Base-by-base conservation (phyloP, 371 early-diverging fungal species). In the Mucor sp. region DNA sequence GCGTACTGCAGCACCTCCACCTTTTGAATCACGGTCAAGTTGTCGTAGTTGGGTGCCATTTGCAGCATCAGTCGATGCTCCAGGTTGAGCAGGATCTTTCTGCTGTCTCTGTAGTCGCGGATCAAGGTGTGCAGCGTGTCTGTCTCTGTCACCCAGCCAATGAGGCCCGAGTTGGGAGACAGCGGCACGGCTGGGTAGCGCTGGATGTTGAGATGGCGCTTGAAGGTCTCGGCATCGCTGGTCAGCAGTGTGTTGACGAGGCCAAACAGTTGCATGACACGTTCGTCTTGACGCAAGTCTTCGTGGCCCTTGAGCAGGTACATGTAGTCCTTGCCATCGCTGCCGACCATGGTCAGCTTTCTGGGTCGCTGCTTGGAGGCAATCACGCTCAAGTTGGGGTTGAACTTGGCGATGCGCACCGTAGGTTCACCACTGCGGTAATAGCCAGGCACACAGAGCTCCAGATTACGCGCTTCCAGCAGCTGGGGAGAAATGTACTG, bases 261-360 rank as follows among this genome's bases (percentile, higher is more conserved):
- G 4, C 97, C 98, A 84, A 99, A 99, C 58, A 98, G 78, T 79
- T 99, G 99, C 98, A 99, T 99, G 12, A 97, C 99, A 62, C 99
- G 91, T 83, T 99, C 99, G 78, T 99, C 99, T 79, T 98, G 98
- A 60, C 99, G 91, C 37, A 99, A 78, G 86, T 99, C 99, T 83
- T 98, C 99, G 73, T 97, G 97, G 9, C 97, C 99, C 85, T 99
- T 99, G 64, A 98, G 85, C 63, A 98, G 73, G 71, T 90, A 99
- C 77, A 92, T 93, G 74, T 97, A 97, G 21, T 93, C 94, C 30
- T 86, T 85, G 25, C 99, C 97, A 71, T 98, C 95, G 60, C 89
- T 91, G 39, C 98, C 99, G 41, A 85, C 81, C 53, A 98, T 92
- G 3, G 90, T 88, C 66, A 98, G 65, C 32, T 90, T 86, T 57